phyloP scores from a whole-genome alignment of 1,284 basidiomycete genomes.

The Malassezia obtusa region DNA sequence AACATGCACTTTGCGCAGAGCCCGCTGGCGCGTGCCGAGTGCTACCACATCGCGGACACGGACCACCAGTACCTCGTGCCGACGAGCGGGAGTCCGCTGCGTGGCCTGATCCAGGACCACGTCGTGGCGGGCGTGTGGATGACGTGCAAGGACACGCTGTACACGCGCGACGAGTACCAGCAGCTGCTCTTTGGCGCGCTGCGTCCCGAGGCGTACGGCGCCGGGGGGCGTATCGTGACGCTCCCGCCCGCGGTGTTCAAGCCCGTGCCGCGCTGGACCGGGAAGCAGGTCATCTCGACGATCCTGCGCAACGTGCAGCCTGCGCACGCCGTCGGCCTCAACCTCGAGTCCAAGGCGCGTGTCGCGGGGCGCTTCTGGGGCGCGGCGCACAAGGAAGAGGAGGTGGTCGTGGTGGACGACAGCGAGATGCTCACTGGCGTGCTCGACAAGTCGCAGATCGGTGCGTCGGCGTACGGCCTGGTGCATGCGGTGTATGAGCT shows the following conservation, averaged over 20 bases:
- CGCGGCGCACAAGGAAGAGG: conserved; percentile 57
- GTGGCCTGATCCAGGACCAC: conserved; percentile 97
- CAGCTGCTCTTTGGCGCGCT: conserved; percentile 93
- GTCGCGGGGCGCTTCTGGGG: conserved; percentile 71
- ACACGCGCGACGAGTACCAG: conserved; percentile 89
- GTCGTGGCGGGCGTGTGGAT: conserved; percentile 98
- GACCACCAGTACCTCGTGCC: conserved; percentile 98
- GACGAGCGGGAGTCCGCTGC: conserved; percentile 92
- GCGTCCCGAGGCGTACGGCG: conserved; percentile 69
- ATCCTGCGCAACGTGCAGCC: conserved; percentile 72
- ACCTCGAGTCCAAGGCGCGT: conserved; percentile 76
- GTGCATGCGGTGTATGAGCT: conserved; percentile 98
- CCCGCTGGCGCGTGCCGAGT: conserved; percentile 79
- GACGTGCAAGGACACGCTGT: conserved; percentile 91
- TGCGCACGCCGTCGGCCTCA: conserved; percentile 66
- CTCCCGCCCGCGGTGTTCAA: conserved; percentile 86
- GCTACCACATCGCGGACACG: conserved; percentile 73
- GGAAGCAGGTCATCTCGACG: conserved; percentile 77
- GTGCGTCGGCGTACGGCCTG: conserved; percentile 88
- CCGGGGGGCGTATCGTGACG: conserved; percentile 64
- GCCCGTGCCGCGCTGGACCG: conserved; percentile 85
- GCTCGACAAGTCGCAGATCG: conserved; percentile 94
- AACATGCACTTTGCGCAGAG: conserved; percentile 99
- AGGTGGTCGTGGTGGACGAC: conserved; percentile 78
- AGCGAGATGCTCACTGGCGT: conserved; percentile 87